Evolutionary conservation across 2,329 filamentous ascomycete species (phyloP), one percentile per base, ranked within the genome.

Genomic region (Pseudofabraea citricarpa): DNA sequence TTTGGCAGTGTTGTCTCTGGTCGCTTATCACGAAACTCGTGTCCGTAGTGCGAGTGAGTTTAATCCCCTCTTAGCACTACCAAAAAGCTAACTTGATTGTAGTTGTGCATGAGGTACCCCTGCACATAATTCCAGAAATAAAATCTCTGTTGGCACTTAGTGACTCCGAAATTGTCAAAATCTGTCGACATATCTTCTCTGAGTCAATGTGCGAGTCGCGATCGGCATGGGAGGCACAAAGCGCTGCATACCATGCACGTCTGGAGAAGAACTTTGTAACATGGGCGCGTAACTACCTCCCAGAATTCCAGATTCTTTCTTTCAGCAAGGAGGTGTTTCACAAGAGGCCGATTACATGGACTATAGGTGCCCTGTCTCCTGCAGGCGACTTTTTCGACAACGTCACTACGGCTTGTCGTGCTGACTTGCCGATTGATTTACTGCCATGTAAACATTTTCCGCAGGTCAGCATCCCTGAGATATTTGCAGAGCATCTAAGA

Each of bases 401-500:
- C 46, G 24, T 50, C 5, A 36, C 46, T 7, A 22, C 43, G n/a
- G 40, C 43, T 13, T 41, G 33, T 6, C 36, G 48, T 36, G 19
- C 26, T 9, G 48, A 43, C 1, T 40, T 50, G 26, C 31, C 26
- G 23, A 27, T 48, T 10, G 31, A 41, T 33, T 26, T 46, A 29
- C 29, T 50, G 45, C 33, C 47, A 24, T 42, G 29, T 9, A 50
- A 44, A 36, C 48, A 50, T 42, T 50, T 50, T 16, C 48, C 45
- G 10, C 36, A 50, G 9, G 48, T 50, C 7, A 48, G 45, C 38
- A 45, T 50, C n/a, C 43, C 43, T 7, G 37, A 31, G 37, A 38
- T 29, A n/a, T 36, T 48, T 26, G 48, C 48, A 20, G 45, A 46
- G 31, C 40, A 50, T 36, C 40, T 50, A 18, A 32, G 13, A 18